Evolutionary conservation across 2,329 filamentous ascomycete genomes (phyloP).

Genomic region (Pseudocercospora fijiensis): DNA sequence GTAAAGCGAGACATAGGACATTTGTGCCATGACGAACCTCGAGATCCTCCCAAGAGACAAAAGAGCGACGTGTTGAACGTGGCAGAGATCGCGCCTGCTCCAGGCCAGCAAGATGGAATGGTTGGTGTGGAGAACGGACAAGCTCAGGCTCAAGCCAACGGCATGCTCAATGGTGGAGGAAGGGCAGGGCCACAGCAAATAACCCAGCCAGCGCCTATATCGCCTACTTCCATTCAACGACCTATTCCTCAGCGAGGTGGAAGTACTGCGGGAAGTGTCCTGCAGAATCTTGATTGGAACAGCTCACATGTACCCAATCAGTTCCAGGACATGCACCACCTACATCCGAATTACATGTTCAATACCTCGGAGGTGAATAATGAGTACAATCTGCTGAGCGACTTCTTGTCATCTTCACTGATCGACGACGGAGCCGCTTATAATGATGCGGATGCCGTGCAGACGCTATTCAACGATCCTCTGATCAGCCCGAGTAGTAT

Average conservation of each 20-base stretch:
- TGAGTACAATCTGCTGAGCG: constrained; percentile 94
- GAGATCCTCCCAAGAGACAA: constrained; percentile 79
- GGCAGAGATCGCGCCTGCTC: constrained; percentile 40
- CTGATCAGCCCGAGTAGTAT: constrained; percentile 48
- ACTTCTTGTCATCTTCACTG: constrained; percentile 89
- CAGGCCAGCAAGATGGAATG: constrained; percentile 30
- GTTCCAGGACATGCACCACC: constrained; percentile 91
- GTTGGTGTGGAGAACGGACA: constrained; percentile 16
- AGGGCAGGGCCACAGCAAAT: constrained; percentile 53
- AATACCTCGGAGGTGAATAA: constrained; percentile 89
- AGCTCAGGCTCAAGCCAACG: constrained; percentile 16
- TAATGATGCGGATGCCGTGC: constrained; percentile 42
- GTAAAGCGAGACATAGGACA: constrained; percentile 99
- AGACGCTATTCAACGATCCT: constrained; percentile 61
- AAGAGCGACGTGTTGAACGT: constrained; percentile 54
- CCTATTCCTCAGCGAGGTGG: constrained; percentile 40
- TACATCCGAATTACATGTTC: constrained; percentile 94
- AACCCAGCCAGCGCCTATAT: constrained; percentile 68
- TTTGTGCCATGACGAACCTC: constrained; percentile 94
- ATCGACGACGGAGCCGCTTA: constrained; percentile 65
- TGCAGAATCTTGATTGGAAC: constrained; percentile 62
- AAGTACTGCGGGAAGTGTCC: constrained; percentile 45
- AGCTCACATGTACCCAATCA: constrained; percentile 73
- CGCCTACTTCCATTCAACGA: constrained; percentile 60
- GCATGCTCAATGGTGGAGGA: constrained; percentile 17